phyloP scores from a whole-genome alignment of 2,329 filamentous ascomycete species.

The Epichloe gansuensis region DNA sequence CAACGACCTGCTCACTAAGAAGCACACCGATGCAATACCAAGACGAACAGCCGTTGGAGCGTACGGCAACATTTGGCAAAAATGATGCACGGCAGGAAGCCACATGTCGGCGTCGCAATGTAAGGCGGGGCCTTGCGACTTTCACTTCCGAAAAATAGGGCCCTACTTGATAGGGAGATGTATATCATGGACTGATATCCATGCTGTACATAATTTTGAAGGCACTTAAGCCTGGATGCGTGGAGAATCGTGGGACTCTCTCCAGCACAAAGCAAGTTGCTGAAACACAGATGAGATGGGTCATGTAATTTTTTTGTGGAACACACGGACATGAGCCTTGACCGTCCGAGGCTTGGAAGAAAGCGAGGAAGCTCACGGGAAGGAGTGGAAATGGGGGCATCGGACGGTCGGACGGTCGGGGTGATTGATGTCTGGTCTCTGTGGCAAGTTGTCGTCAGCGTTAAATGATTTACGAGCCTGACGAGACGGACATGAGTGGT shows the following conservation, averaged over 20 bases:
- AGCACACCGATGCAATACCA: slow-evolving; percentile 29
- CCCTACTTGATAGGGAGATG: background rate
- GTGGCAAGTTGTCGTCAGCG: no score
- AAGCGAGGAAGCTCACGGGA: background rate
- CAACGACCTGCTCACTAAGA: slow-evolving; percentile 37
- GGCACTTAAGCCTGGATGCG: background rate
- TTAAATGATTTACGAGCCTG: no score
- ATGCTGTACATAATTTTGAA: background rate
- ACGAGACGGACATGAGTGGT: no score
- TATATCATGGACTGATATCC: background rate
- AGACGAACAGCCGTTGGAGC: slow-evolving; percentile 30
- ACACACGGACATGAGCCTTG: background rate
- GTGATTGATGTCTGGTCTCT: no score
- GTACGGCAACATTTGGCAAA: slow-evolving; percentile 19
- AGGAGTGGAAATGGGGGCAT: background rate
- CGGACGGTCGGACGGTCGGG: background rate
- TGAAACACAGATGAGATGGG: background rate
- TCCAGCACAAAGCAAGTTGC: background rate
- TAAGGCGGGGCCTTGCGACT: slow-evolving; percentile 9
- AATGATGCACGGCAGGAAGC: slow-evolving; percentile 9
- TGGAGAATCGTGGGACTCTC: background rate
- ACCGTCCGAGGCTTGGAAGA: background rate
- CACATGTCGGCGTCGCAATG: slow-evolving; percentile 18
- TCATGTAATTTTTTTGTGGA: background rate
- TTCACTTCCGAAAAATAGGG: background rate